A percentile compares a stretch with the other conserved stretches of the same genome.
These are phyloP conservation scores for Phytophthora europaea DNA, from an alignment of 352 stramenopile genomes.

Conservation along the genomic window DNA sequence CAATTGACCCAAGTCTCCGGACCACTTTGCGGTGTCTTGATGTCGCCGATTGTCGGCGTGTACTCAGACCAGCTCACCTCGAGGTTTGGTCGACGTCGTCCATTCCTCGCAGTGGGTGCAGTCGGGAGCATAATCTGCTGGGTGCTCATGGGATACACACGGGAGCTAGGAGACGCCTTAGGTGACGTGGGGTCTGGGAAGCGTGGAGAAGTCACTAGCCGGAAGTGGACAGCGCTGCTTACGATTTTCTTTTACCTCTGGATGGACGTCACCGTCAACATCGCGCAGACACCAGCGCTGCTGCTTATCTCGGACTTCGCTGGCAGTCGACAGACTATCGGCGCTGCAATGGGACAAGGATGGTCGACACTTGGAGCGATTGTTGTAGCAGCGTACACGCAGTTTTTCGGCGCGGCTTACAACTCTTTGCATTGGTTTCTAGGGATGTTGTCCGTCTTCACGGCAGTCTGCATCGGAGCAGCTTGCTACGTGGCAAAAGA, in stretches of 20 bases:
- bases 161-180: conserved; percentile 52
- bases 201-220: conserved; percentile 39
- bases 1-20: conserved; percentile 66
- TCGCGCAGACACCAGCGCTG: conserved; percentile 56
- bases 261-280: conserved; percentile 74
- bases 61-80: conserved; percentile 46
- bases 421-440: conserved; percentile 62
- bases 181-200: conserved; percentile 50
- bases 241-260: conserved; percentile 71
- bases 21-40: conserved; percentile 57
- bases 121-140: conserved; percentile 56
- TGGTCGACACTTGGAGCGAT: conserved; percentile 61
- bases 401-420: conserved; percentile 59
- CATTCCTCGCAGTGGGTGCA: conserved; percentile 49
- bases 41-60: conserved; percentile 61
- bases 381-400: conserved; percentile 58
- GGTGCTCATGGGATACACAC: conserved; percentile 63
- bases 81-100: conserved; percentile 48
- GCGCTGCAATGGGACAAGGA: conserved; percentile 52
- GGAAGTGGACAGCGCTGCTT: conserved; percentile 57
- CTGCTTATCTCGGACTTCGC: conserved; percentile 69
- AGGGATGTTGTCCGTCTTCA: conserved; percentile 57
- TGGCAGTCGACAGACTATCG: conserved; percentile 59
- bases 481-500: conserved; percentile 50
- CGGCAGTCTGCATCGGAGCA: conserved; percentile 39